A percentile compares a stretch with the other conserved stretches of the same genome.
phyloP scores from a whole-genome alignment of 169 alveolate genomes.

The Toxoplasma gondii region DNA sequence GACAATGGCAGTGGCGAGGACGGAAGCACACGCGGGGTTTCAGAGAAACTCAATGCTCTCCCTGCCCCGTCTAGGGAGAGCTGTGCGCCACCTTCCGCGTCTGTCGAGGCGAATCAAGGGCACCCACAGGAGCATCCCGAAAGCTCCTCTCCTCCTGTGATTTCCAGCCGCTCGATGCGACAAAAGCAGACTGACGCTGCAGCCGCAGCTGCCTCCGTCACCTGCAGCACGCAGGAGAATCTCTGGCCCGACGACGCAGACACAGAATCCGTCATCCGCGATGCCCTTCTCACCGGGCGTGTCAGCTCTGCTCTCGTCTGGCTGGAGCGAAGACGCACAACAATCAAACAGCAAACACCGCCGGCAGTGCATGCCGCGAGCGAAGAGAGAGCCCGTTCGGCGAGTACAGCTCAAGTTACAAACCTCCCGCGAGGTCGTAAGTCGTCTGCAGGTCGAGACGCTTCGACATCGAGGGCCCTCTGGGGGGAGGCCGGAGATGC shows the following conservation, averaged over 20 bases:
- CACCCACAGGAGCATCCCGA: too few species aligned
- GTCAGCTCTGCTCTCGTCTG: conserved; percentile 58
- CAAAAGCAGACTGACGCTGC: background rate
- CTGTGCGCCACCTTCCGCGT: too few species aligned
- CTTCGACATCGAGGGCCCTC: background rate
- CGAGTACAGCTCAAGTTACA: background rate
- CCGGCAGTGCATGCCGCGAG: background rate
- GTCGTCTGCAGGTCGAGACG: background rate
- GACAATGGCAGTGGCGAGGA: too few species aligned
- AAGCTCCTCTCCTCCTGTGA: too few species aligned
- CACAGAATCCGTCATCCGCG: conserved; percentile 55
- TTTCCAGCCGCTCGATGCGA: too few species aligned
- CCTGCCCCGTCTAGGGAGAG: too few species aligned
- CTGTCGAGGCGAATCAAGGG: too few species aligned
- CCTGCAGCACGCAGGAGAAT: background rate
- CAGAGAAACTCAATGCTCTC: too few species aligned
- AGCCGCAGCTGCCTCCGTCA: background rate
- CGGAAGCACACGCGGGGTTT: too few species aligned
- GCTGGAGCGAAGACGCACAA: conserved; percentile 29
- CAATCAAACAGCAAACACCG: too few species aligned
- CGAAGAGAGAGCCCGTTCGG: background rate
- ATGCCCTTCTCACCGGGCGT: conserved; percentile 56
- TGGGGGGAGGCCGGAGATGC: background rate
- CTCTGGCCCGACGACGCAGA: conserved; percentile 51
- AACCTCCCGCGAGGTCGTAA: background rate